Percentiles rank a stretch among this genome's conserved stretches.
phyloP scores from a whole-genome alignment of 192 early-diverging fungal species.

The Kappamyces sp. region DNA sequence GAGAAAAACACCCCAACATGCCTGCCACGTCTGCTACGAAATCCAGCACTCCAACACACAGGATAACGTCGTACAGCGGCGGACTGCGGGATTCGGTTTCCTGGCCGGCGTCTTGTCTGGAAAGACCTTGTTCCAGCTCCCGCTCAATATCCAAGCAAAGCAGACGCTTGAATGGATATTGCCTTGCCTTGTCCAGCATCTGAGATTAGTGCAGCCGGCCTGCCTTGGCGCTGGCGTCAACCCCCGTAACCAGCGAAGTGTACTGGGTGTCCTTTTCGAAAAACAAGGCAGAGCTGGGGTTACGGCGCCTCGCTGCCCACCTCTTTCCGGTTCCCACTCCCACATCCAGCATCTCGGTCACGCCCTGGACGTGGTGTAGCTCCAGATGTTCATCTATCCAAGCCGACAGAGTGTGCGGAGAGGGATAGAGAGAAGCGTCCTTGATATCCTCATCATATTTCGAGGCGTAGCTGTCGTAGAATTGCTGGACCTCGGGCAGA shows the following conservation, averaged over 20 bases:
- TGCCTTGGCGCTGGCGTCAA: conserved; percentile 1
- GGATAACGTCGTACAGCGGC: background rate
- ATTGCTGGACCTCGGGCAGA: background rate
- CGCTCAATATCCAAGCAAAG: conserved; percentile 2
- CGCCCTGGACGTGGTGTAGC: background rate
- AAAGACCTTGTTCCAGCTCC: background rate
- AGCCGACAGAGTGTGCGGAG: background rate
- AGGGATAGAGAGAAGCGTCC: background rate
- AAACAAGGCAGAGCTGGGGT: background rate
- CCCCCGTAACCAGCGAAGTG: background rate
- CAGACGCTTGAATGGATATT: conserved; percentile 8
- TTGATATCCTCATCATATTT: conserved; percentile 7
- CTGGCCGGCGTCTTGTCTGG: background rate
- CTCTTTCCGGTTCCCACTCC: conserved; percentile 9
- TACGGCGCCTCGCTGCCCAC: background rate
- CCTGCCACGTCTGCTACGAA: background rate
- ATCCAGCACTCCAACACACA: conserved; percentile 9
- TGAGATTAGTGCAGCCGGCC: background rate
- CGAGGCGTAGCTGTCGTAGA: conserved; percentile 1
- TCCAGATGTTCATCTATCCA: background rate
- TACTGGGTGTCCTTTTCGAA: background rate
- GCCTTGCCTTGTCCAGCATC: conserved; percentile 5
- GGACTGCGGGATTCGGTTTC: background rate
- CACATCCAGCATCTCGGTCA: conserved; percentile 1
- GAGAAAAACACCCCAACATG: background rate